These are phyloP conservation scores for Claviceps spartinae DNA, from an alignment of 2,329 filamentous ascomycete genomes.

Conservation along the genomic window DNA sequence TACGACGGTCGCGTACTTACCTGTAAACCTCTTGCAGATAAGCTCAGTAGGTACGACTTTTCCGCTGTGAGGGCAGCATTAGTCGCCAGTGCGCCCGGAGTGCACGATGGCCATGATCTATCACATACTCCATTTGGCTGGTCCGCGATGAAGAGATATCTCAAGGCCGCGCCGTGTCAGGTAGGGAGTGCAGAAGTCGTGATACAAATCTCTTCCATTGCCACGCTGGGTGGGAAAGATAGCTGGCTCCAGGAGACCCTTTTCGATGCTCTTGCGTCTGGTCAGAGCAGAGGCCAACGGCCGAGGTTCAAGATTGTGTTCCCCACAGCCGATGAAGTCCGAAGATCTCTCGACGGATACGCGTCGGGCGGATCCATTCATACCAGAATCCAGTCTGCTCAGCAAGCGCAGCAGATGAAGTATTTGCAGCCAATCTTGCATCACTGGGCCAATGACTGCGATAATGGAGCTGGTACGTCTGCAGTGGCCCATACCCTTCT, in stretches of 20 bases:
- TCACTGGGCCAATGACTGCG: constrained; percentile 58
- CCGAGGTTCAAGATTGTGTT: constrained; percentile 61
- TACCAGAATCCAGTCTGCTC: constrained; percentile 55
- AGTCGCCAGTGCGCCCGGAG: constrained; percentile 66
- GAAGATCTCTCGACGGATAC: constrained; percentile 66
- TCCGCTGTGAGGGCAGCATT: constrained; percentile 53
- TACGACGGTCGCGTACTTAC: constrained; percentile 49
- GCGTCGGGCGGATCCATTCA: constrained; percentile 67
- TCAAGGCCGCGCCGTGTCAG: constrained; percentile 39
- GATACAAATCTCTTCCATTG: constrained; percentile 66
- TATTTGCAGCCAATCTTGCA: constrained; percentile 59
- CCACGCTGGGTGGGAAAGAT: constrained; percentile 57
- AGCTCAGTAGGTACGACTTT: constrained; percentile 56
- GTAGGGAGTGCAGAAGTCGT: constrained; percentile 34
- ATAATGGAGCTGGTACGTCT: constrained; percentile 15
- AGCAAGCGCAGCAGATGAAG: constrained; percentile 60
- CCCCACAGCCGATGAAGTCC: constrained; percentile 67
- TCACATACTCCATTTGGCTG: constrained; percentile 61
- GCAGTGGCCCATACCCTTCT: background rate
- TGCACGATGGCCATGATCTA: constrained; percentile 36
- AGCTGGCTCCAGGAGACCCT: constrained; percentile 58
- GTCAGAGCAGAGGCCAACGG: constrained; percentile 14
- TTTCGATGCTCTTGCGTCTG: constrained; percentile 34
- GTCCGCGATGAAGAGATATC: constrained; percentile 48
- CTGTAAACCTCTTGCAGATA: constrained; percentile 39